Evolutionary conservation across 305 asterid species (phyloP).

Genomic region (Fraxinus dipetala): DNA sequence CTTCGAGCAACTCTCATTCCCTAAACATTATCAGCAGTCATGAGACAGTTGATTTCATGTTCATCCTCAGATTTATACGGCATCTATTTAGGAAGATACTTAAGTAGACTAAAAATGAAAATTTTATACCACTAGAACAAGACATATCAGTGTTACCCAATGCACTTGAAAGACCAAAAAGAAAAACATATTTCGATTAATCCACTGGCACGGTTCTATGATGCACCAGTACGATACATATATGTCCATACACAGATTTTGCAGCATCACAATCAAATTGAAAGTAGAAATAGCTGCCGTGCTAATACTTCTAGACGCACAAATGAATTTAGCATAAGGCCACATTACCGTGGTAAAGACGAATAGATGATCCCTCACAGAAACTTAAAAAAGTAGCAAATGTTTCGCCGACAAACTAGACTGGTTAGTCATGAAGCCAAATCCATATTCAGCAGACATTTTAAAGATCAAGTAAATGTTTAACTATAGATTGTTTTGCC

Average conservation of each 20-base stretch:
- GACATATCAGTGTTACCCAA: neutral
- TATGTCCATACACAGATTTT: neutral
- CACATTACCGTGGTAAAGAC: neutral
- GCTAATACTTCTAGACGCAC: neutral
- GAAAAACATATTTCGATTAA: neutral
- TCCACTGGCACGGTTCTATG: neutral
- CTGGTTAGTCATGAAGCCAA: neutral
- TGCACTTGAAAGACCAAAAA: neutral
- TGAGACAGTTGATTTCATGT: neutral
- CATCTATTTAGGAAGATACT: neutral
- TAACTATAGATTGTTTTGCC: neutral
- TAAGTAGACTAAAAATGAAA: neutral
- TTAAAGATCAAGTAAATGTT: neutral
- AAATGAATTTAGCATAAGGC: neutral
- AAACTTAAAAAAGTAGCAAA: neutral
- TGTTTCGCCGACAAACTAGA: neutral
- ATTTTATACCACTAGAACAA: neutral
- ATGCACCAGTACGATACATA: neutral
- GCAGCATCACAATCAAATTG: neutral
- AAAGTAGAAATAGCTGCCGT: neutral
- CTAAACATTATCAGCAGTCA: conserved; percentile 16
- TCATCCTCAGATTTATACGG: neutral
- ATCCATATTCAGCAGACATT: neutral
- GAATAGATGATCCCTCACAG: neutral
- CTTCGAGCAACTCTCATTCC: conserved; percentile 48